phyloP scores from a whole-genome alignment of 805 yeast genomes.

The Teunomyces atbi region DNA sequence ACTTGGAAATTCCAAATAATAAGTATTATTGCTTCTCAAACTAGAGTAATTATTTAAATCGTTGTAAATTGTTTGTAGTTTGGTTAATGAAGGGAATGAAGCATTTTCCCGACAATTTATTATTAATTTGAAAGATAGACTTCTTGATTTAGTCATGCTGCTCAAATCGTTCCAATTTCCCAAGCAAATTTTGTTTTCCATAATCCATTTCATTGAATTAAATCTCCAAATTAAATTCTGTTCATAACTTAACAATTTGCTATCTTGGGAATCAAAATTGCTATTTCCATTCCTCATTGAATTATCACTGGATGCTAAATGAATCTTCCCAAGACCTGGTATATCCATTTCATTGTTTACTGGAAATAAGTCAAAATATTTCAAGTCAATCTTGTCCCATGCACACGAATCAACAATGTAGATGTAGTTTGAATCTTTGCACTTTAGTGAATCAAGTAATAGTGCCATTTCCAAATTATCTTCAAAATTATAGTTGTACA shows the following conservation, averaged over 20 bases:
- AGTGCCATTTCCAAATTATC: conserved; percentile 9
- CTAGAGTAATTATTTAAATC: conserved; percentile 7
- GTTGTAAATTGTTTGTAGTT: conserved; percentile 10
- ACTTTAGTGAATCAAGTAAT: conserved; percentile 18
- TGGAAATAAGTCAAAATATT: conserved; percentile 3
- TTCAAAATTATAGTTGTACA: conserved; percentile 26
- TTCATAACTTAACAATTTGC: conserved; percentile 28
- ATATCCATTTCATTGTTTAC: neutral
- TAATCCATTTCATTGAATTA: conserved; percentile 28
- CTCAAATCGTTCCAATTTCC: conserved; percentile 34
- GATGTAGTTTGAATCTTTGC: conserved; percentile 10
- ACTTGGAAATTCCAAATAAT: conserved; percentile 35
- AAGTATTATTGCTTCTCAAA: conserved; percentile 8
- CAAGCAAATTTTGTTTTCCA: conserved; percentile 24
- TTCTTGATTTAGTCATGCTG: conserved; percentile 10
- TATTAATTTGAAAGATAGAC: conserved; percentile 14
- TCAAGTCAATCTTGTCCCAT: conserved; percentile 6
- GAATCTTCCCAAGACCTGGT: neutral
- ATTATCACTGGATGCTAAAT: neutral
- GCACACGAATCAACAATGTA: conserved; percentile 18
- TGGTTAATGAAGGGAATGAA: conserved; percentile 14
- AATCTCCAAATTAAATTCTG: conserved; percentile 35
- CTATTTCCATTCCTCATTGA: neutral
- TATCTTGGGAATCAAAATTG: conserved; percentile 4
- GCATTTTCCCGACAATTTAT: conserved; percentile 22